Base-by-base conservation (phyloP, 108 stramenopile genomes). In the Pseudonitzschia multiseries region DNA sequence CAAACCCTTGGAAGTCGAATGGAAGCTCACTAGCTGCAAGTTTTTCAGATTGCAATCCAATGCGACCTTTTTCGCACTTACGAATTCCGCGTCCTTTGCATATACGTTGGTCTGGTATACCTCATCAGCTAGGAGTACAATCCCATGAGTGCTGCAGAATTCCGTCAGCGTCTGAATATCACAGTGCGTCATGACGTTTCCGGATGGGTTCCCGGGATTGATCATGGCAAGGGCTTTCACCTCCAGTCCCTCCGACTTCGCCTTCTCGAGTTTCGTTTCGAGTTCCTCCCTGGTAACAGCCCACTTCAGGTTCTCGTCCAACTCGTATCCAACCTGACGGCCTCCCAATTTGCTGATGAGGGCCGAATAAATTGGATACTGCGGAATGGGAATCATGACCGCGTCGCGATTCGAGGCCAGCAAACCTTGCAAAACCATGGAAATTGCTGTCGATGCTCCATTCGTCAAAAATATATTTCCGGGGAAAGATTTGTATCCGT, bases 161-260 rank as follows among this genome's bases (percentile, higher is more conserved):
- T 85, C 68, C 27, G 90, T 83, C 65, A 98, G 83, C 46, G 87
- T 87, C 64, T 85, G 85, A 57, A 98, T 81, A 65, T 91, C 88
- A 54, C 84, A 82, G 60, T 87, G 81, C 21, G 80, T 70, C 60
- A 97, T 75, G 22, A 91, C 84, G 71, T 96, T 87, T 8, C 97
- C 96, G 3, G 97, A 96, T n/a, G 97, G 97, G 69, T 98, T 98
- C 29, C 97, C 97, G 1, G 97, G 97, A 77, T 98, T 98, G 71
- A 98, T 98, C 41, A 98, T 77, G 0, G 91, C 95, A 9, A 98
- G 62, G 0, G 93, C 96, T 56, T 75, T 78, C 3, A 90, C 79
- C n/a, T 88, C 81, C 41, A 96, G 85, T 43, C 83, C 81, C 53
- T 84, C 84, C 64, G 75, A 77, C 33, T 73, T 77, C 28, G 94